Percentiles rank a stretch among this genome's conserved stretches.
Conservation (phyloP, 805 yeast genomes). For the Candida manassasensis region DNA sequence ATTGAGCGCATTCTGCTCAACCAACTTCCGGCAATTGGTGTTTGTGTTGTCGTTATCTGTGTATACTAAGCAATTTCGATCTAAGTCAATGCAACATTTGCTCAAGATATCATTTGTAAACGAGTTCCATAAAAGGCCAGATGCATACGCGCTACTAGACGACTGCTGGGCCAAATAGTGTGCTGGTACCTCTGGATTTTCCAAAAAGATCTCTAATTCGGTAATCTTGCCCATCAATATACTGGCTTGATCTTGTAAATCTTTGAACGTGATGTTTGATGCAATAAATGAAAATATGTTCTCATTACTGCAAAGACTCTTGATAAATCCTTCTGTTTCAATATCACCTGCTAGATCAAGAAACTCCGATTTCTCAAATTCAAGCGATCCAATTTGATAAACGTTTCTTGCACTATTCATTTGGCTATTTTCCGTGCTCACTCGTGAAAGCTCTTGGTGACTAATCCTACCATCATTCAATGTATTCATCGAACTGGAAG, state of each 20-base stretch:
- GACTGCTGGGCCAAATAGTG: conserved; percentile 15
- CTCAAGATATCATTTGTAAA: conserved; percentile 28
- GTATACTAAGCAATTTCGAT: conserved; percentile 27
- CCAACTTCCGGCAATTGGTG: conserved; percentile 22
- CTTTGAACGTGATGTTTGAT: conserved; percentile 38
- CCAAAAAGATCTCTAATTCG: conserved; percentile 26
- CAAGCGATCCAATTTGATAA: conserved; percentile 44
- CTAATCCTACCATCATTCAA: not conserved
- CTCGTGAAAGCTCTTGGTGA: conserved; percentile 1
- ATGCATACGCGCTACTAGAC: not conserved
- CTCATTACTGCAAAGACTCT: conserved; percentile 31
- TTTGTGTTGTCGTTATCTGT: conserved; percentile 16
- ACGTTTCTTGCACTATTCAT: conserved; percentile 26
- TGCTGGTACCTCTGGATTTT: conserved; percentile 28
- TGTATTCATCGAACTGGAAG: conserved; percentile 2
- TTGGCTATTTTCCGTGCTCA: conserved; percentile 17
- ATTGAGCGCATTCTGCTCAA: conserved; percentile 28
- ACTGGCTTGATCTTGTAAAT: conserved; percentile 37
- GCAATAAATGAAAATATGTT: conserved; percentile 37
- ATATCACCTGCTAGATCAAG: conserved; percentile 29
- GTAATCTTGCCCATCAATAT: conserved; percentile 27
- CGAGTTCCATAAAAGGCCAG: conserved; percentile 29
- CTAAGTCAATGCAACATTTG: conserved; percentile 27
- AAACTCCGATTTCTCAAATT: conserved; percentile 50
- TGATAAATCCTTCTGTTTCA: conserved; percentile 58